A percentile compares a stretch with the other conserved stretches of the same genome.
Conservation (phyloP, 2,329 filamentous ascomycete genomes). For the Beauveria varroae region DNA sequence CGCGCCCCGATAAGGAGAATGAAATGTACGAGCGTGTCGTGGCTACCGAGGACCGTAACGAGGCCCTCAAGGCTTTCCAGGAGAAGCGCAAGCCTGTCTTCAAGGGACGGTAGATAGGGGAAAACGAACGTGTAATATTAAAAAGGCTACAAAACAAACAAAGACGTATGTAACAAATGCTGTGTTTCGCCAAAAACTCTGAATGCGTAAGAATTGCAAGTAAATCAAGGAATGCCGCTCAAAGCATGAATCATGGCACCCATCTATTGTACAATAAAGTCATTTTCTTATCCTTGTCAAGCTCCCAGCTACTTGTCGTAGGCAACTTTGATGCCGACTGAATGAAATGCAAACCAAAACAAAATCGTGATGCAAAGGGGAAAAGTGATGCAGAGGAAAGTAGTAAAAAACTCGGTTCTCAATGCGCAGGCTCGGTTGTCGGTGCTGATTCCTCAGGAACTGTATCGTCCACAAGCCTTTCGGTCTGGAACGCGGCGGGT, state of each 20-base stretch:
- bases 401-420: not conserved
- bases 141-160: not conserved
- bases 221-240: not conserved
- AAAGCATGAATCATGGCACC: not conserved
- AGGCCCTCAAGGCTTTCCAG: conserved; percentile 78
- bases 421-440: not conserved
- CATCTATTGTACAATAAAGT: not conserved
- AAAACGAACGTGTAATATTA: not conserved
- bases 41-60: conserved; percentile 75
- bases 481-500: conserved; percentile 13
- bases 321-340: too few species aligned
- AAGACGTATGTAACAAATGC: not conserved
- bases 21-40: conserved; percentile 79
- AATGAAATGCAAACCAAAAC: not conserved
- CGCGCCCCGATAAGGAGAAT: conserved; percentile 74
- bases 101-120: conserved; percentile 37
- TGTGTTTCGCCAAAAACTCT: not conserved
- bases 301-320: too few species aligned
- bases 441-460: not conserved
- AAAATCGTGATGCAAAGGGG: not conserved
- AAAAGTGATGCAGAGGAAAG: too few species aligned
- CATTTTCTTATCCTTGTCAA: not conserved
- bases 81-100: conserved; percentile 56
- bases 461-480: conserved; percentile 1
- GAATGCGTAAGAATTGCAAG: not conserved